Evolutionary conservation across 768 basidiomycete genomes (phyloP).

Genomic region (Lactarius quietus): DNA sequence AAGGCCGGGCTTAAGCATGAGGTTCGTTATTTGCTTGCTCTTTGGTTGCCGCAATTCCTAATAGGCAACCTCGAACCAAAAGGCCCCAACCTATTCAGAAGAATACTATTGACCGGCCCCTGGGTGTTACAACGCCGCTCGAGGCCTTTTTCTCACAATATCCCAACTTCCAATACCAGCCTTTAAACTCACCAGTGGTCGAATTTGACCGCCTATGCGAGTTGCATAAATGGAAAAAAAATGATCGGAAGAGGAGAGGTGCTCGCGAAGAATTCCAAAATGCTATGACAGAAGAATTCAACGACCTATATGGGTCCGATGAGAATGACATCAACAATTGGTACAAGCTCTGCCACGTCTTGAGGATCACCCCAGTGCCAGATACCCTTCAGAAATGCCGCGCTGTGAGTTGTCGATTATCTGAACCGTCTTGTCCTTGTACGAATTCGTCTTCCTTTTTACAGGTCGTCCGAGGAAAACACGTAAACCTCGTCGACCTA

Average conservation of each 20-base stretch:
- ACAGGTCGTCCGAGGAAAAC: too few species aligned
- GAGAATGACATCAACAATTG: too few species aligned
- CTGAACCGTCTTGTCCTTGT: not conserved
- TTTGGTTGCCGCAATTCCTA: too few species aligned
- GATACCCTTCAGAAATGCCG: slow-evolving; percentile 2
- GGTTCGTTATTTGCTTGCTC: too few species aligned
- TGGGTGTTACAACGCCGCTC: not conserved
- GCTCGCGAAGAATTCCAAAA: too few species aligned
- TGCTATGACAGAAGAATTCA: too few species aligned
- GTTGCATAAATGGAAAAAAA: not conserved
- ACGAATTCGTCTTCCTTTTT: not conserved
- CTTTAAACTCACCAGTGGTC: not conserved
- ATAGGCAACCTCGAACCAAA: too few species aligned
- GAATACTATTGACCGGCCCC: not conserved
- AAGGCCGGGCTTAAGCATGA: too few species aligned
- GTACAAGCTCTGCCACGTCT: slow-evolving; percentile 21
- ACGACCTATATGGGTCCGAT: too few species aligned
- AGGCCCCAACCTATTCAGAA: not conserved
- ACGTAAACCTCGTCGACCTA: too few species aligned
- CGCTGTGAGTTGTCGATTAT: not conserved
- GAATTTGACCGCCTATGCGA: slow-evolving; percentile 18
- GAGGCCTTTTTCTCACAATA: slow-evolving; percentile 21
- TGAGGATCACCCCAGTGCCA: slow-evolving; percentile 24
- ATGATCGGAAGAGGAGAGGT: too few species aligned
- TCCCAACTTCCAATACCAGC: slow-evolving; percentile 17